Evolutionary conservation across 1,139 yeast species (phyloP).

Genomic region (Candida sp.): DNA sequence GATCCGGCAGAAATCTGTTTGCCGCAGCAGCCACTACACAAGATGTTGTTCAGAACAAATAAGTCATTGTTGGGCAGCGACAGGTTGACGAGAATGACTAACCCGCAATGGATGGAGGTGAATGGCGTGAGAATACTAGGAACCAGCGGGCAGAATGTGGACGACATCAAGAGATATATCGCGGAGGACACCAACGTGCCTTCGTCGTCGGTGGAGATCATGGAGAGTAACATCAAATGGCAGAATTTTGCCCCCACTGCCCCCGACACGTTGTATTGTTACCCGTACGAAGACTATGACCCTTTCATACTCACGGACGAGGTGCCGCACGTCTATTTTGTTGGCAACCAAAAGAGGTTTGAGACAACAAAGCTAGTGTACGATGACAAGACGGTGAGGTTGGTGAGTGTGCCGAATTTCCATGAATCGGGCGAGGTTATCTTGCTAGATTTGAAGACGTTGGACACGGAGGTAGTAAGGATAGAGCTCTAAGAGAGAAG

Average conservation of each 20-base stretch:
- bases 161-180: conserved; percentile 72
- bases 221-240: conserved; percentile 79
- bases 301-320: conserved; percentile 74
- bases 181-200: conserved; percentile 3
- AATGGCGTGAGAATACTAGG: conserved; percentile 66
- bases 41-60: conserved; percentile 63
- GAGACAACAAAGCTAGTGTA: conserved; percentile 35
- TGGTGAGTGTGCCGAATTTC: conserved; percentile 78
- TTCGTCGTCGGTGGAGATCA: conserved; percentile 40
- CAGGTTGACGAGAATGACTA: conserved; percentile 57
- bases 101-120: conserved; percentile 72
- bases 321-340: conserved; percentile 86
- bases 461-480: conserved; percentile 52
- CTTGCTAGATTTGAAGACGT: conserved; percentile 60
- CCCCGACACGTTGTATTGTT: conserved; percentile 93
- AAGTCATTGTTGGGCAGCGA: conserved; percentile 45
- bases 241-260: conserved; percentile 93
- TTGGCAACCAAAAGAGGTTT: conserved; percentile 79
- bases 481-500: conserved; percentile 10
- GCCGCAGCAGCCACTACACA: conserved; percentile 92
- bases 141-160: conserved; percentile 83
- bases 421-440: conserved; percentile 69
- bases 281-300: conserved; percentile 81
- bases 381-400: conserved; percentile 40
- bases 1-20: conserved; percentile 86